Evolutionary conservation across 2,329 filamentous ascomycete genomes (phyloP), one percentile per base, ranked within the genome.

Genomic region (Epichloe glyceriae): DNA sequence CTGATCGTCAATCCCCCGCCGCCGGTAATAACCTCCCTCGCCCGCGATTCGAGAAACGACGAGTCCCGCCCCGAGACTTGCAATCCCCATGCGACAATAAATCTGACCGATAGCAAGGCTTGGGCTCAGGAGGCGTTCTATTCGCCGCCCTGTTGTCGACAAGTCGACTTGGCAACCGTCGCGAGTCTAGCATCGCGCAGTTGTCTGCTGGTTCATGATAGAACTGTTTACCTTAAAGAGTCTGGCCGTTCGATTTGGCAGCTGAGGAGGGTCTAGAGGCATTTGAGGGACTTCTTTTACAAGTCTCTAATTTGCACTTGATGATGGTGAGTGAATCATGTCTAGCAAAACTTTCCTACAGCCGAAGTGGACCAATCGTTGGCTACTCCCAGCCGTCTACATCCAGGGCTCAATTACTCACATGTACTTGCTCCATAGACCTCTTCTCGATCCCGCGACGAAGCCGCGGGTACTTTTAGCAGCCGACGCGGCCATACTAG

Each of bases 401-500:
- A 15, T 20, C 10, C 35, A 39, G 15, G 8, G 6, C 17, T 15
- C 33, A 30, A 49, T 26, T 26, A 34, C 20, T 42, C 8, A 43
- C 37, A 39, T 19, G 38, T 30, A 22, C 12, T 50, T 47, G n/a
- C 26, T 43, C n/a, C 2, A 26, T 17, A 81, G 78, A 78, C 77
- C 71, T 79, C 78, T 66, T 75, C 75, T 67, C 73, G 74, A 64
- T 72, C 73, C 66, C 74, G 71, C 62, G 67, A 64, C 68, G 72
- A 80, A 70, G 69, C 72, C 65, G 73, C 75, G 64, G 71, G 70
- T 62, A 78, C 71, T 66, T 78, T 80, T 67, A 68, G 75, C 58
- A 76, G 67, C 64, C 76, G 76, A 66, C 78, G 78, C 62, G 77
- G 77, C 57, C 78, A 80, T 66, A 67, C 67, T 53, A 76, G 69